phyloP scores from a whole-genome alignment of 2,329 filamentous ascomycete genomes.

The Venturia carpophila region DNA sequence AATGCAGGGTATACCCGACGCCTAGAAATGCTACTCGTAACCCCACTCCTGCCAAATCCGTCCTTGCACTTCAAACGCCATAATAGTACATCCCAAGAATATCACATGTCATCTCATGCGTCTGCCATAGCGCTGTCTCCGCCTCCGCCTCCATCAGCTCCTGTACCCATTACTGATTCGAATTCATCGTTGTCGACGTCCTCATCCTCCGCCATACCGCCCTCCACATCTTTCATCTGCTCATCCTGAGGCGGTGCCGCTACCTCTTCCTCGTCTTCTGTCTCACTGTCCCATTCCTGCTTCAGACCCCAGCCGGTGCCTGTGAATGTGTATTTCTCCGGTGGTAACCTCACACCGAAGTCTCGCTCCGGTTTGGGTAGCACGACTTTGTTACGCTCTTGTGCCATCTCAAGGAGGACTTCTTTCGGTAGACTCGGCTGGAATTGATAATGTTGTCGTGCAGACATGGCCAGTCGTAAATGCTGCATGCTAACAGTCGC shows the following conservation, averaged over 20 bases:
- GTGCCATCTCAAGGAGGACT: conserved; percentile 66
- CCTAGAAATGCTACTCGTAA: conserved; percentile 6
- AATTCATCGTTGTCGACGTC: conserved; percentile 24
- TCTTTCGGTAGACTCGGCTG: conserved; percentile 52
- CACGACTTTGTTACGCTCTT: conserved; percentile 59
- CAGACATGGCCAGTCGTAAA: conserved; percentile 64
- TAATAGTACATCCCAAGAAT: not conserved
- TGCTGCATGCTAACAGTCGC: conserved; percentile 11
- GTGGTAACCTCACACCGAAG: conserved; percentile 52
- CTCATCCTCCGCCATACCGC: conserved; percentile 23
- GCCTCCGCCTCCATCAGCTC: conserved; percentile 24
- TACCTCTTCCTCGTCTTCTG: conserved; percentile 41
- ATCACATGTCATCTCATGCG: conserved; percentile 21
- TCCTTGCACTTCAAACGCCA: not conserved
- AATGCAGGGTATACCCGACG: conserved; percentile 2
- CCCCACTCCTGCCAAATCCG: not conserved
- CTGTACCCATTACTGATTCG: conserved; percentile 23
- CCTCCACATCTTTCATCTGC: conserved; percentile 25
- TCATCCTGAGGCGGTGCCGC: conserved; percentile 24
- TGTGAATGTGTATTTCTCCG: conserved; percentile 54
- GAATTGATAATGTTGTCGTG: conserved; percentile 62
- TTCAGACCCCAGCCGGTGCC: conserved; percentile 49
- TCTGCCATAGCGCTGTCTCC: conserved; percentile 27
- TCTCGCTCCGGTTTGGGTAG: conserved; percentile 51
- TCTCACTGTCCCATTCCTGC: conserved; percentile 44